phyloP scores from a whole-genome alignment of 202 grass and related monocot species.

The Zizania palustris region DNA sequence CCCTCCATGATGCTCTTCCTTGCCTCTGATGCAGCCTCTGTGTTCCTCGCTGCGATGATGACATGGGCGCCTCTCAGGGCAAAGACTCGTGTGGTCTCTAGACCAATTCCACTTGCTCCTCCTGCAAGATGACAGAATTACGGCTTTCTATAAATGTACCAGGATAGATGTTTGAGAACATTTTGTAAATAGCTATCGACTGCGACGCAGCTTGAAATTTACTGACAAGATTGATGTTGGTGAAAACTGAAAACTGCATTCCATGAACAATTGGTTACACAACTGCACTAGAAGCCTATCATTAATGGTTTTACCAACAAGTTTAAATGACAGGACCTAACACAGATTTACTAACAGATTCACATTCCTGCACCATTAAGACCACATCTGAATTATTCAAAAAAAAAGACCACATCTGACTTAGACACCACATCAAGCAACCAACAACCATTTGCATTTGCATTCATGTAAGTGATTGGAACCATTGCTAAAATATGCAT shows the following conservation, averaged over 20 bases:
- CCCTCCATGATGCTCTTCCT: constrained; percentile 59
- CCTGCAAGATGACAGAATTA: constrained; percentile 46
- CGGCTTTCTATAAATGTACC: constrained; percentile 9
- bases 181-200: not conserved
- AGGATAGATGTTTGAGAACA: not conserved
- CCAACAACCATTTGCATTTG: too few relatives aligned
- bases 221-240: constrained; percentile 1
- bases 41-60: constrained; percentile 92
- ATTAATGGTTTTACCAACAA: constrained; percentile 11
- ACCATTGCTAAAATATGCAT: not conserved
- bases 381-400: too few relatives aligned
- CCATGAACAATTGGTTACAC: not conserved
- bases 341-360: too few relatives aligned
- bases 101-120: constrained; percentile 86
- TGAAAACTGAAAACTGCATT: constrained; percentile 4
- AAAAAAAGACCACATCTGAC: too few relatives aligned
- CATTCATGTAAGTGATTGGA: not conserved
- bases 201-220: constrained; percentile 2
- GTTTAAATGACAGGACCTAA: not conserved
- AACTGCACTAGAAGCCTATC: not conserved
- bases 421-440: too few relatives aligned
- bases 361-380: too few relatives aligned
- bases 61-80: constrained; percentile 85
- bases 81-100: constrained; percentile 84
- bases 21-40: constrained; percentile 72